Conservation (phyloP, 1,139 yeast species). For the Blastobotrys persicus region DNA sequence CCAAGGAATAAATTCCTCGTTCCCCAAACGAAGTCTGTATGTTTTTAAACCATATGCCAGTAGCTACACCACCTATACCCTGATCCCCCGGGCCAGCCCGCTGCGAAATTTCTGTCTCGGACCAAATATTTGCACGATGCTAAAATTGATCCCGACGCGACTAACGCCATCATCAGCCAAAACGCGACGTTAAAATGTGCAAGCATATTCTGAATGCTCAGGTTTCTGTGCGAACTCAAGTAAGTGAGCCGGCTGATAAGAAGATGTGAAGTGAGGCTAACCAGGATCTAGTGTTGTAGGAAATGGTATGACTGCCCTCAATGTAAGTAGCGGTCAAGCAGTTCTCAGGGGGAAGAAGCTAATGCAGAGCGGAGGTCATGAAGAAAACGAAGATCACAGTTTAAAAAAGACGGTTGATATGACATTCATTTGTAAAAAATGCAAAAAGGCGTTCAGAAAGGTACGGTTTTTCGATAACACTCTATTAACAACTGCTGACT, state of each 20-base stretch:
- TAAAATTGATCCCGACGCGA: neutral
- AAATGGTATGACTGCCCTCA: constrained; percentile 41
- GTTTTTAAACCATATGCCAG: too few relatives aligned
- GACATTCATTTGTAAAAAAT: constrained; percentile 40
- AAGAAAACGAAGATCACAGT: constrained; percentile 36
- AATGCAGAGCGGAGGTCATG: constrained; percentile 32
- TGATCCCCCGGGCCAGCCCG: too few relatives aligned
- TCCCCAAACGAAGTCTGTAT: too few relatives aligned
- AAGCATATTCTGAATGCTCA: constrained; percentile 40
- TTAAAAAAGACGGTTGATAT: constrained; percentile 37
- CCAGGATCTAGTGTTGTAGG: constrained; percentile 31
- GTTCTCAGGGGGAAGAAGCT: neutral
- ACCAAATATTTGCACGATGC: too few relatives aligned
- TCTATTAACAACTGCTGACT: neutral
- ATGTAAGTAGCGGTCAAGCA: constrained; percentile 27
- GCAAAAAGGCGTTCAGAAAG: constrained; percentile 40
- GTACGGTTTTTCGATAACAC: constrained; percentile 17
- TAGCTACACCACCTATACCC: too few relatives aligned
- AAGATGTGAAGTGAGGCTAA: neutral
- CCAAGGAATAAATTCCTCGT: too few relatives aligned
- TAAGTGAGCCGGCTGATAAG: constrained; percentile 17
- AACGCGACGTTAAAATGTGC: constrained; percentile 29
- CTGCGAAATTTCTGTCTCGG: too few relatives aligned
- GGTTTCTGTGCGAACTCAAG: constrained; percentile 39
- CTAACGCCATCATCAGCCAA: neutral